phyloP scores from a whole-genome alignment of 768 basidiomycete species.

The Kwoniella botswanensis region DNA sequence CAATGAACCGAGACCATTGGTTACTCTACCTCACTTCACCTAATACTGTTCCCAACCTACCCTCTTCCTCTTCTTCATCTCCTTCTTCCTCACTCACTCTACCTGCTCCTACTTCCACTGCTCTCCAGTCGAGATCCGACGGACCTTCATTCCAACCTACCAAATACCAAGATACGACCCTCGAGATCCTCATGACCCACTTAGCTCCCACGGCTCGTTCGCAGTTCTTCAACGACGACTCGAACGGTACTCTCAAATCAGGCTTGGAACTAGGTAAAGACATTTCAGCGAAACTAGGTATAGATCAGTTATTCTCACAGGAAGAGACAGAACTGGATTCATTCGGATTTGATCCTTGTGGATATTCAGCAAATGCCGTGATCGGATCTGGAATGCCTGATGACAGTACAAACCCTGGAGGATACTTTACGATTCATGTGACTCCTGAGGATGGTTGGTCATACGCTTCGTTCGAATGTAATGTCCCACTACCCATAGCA shows the following conservation, averaged over 20 bases:
- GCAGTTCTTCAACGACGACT: constrained; percentile 64
- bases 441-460: constrained; percentile 98
- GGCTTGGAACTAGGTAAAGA: constrained; percentile 63
- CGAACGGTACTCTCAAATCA: constrained; percentile 22
- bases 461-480: constrained; percentile 98
- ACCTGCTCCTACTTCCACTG: constrained; percentile 31
- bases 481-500: constrained; percentile 68
- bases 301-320: constrained; percentile 78
- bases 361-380: constrained; percentile 93
- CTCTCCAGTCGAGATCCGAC: constrained; percentile 4
- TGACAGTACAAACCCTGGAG: constrained; percentile 63
- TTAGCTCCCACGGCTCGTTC: constrained; percentile 75
- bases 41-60: constrained; percentile 57
- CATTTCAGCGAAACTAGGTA: constrained; percentile 75
- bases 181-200: constrained; percentile 97
- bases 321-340: constrained; percentile 84
- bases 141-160: constrained; percentile 18
- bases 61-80: constrained; percentile 30
- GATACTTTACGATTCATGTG: constrained; percentile 98
- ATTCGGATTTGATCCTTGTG: constrained; percentile 92
- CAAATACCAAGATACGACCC: constrained; percentile 76
- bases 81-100: constrained; percentile 31
- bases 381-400: constrained; percentile 64
- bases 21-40: constrained; percentile 87
- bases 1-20: constrained; percentile 99